Evolutionary conservation across 352 stramenopile species (phyloP), one percentile per base, ranked within the genome.

Genomic region (Globisporangium nodosum): DNA sequence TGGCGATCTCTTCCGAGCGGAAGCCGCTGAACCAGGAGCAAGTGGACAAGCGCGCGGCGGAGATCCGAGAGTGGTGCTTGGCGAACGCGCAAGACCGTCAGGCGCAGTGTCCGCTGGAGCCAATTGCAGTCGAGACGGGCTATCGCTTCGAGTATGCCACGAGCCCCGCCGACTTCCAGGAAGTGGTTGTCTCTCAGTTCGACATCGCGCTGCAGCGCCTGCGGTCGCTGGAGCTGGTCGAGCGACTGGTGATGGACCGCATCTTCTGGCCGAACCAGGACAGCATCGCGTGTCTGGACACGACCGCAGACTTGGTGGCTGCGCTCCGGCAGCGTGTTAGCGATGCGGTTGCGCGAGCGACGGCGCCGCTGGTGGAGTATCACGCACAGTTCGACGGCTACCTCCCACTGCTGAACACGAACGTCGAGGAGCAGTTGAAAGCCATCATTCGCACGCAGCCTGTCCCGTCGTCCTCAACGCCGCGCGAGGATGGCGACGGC

Each of bases 241-340:
- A 98, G 59, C 71, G 90, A 15, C 65, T 96, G 1, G 92, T 98
- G 27, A 98, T 98, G 94, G 87, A 98, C 58, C 84, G 85, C 7
- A 89, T 98, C 3, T 98, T 98, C 54, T 98, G 95, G 95, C 85
- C 87, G 2, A 92, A 96, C 39, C 88, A 98, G 63, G 90, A 96
- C 30, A 85, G 89, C 46, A 94, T 98, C 30, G 70, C 71, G n/a
- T 91, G 76, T 24, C 70, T 97, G 2, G 77, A 94, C 53, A 70
- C 74, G 40, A 80, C 64, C 24, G 79, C 79, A 6, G 64, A 81
- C 18, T 92, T 88, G 57, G 78, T 96, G 6, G 45, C 59, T 9
- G 50, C 61, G 0, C 61, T 96, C 0, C 75, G 81, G 45, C 56
- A 74, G 16, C 69, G 78, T 1, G 77, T 98, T 3, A 54, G 64